A percentile compares a stretch with the other conserved stretches of the same genome.
Evolutionary conservation across 257 asterid species (phyloP).

Genomic region (Solanum clarkiae): DNA sequence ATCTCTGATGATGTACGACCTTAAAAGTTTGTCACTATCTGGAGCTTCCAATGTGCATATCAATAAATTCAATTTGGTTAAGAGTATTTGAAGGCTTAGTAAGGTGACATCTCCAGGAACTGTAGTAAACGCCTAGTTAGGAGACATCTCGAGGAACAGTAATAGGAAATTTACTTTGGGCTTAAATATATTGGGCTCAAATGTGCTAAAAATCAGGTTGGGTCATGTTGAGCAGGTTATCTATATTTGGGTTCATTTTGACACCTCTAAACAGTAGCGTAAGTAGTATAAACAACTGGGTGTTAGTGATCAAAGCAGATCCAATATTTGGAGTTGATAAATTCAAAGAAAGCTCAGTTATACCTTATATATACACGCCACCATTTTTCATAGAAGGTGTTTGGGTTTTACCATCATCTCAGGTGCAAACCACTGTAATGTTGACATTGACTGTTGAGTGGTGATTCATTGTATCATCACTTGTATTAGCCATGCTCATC

Average conservation of each 20-base stretch:
- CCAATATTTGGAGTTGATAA: background rate
- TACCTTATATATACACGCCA: background rate
- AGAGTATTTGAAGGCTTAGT: background rate
- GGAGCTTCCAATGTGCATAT: background rate
- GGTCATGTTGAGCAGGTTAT: too few species aligned
- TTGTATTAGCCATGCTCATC: background rate
- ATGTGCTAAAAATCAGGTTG: too few species aligned
- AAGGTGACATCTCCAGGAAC: background rate
- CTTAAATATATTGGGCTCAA: too few species aligned
- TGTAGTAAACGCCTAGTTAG: too few species aligned
- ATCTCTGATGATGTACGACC: background rate
- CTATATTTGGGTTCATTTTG: too few species aligned
- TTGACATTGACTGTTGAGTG: background rate
- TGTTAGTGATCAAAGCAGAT: background rate
- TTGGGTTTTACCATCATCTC: background rate
- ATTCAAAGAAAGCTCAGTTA: background rate
- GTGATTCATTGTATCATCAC: background rate
- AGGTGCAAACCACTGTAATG: background rate
- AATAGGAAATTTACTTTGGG: too few species aligned
- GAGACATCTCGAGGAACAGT: too few species aligned
- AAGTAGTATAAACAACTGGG: background rate
- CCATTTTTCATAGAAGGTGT: background rate
- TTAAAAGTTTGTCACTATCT: background rate
- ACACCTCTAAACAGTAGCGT: background rate
- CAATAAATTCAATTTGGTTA: background rate